Evolutionary conservation across 306 rosid species (phyloP).

Genomic region (Glycine latifolia): DNA sequence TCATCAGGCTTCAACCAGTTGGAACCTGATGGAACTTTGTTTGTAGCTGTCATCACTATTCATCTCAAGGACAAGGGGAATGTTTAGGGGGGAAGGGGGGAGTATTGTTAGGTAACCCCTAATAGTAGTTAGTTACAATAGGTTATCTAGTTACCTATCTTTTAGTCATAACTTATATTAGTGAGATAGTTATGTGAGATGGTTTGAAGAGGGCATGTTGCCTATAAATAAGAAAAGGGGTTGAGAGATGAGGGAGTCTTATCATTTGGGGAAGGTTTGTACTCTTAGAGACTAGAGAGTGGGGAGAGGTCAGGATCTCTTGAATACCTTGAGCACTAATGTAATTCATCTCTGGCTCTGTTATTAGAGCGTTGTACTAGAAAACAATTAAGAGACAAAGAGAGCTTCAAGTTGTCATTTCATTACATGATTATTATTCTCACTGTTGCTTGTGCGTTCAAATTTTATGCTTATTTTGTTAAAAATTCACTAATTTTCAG

Average conservation of each 20-base stretch:
- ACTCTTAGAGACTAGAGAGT: not conserved
- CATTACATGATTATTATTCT: not conserved
- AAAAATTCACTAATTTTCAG: slow-evolving; percentile 52
- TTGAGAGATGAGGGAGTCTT: not conserved
- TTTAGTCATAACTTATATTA: not conserved
- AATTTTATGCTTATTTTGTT: slow-evolving; percentile 19
- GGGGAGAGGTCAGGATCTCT: not conserved
- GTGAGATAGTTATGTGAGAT: not conserved
- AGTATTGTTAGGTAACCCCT: not conserved
- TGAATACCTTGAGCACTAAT: not conserved
- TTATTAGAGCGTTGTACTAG: not conserved
- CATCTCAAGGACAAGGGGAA: not conserved
- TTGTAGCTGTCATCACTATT: not conserved
- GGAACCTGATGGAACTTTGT: not conserved
- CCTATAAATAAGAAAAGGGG: not conserved
- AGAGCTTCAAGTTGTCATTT: slow-evolving; percentile 17
- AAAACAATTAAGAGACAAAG: not conserved
- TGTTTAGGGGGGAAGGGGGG: not conserved
- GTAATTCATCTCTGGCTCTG: not conserved
- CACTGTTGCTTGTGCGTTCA: slow-evolving; percentile 4
- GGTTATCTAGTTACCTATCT: not conserved
- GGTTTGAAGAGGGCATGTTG: slow-evolving; percentile 5
- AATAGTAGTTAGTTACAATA: not conserved
- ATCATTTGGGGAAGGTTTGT: not conserved
- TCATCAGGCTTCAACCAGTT: not conserved